Evolutionary conservation across 2,329 filamentous ascomycete genomes (phyloP).

Genomic region (Pyrenophora seminiperda): DNA sequence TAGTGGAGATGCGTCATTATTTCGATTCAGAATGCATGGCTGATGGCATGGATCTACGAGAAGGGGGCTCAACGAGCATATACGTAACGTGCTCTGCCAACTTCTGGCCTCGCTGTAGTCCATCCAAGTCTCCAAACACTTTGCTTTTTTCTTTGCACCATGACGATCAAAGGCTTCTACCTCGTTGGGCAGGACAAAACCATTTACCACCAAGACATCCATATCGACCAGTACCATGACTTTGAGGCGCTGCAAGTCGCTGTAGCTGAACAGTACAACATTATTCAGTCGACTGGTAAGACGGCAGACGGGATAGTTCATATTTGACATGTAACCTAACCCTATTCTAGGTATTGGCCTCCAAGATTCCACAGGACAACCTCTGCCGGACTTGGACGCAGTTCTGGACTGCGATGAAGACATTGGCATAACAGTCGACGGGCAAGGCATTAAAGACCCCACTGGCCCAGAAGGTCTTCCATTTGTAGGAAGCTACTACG

Average conservation of each 20-base stretch:
- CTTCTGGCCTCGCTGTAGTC: neutral
- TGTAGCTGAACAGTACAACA: constrained; percentile 23
- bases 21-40: constrained; percentile 2
- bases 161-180: constrained; percentile 25
- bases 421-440: constrained; percentile 19
- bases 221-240: constrained; percentile 22
- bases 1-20: constrained; percentile 4
- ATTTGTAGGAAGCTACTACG: constrained; percentile 21
- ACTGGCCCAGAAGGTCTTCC: constrained; percentile 19
- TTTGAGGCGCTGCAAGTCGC: constrained; percentile 21
- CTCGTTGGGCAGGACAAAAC: constrained; percentile 20
- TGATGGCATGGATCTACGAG: neutral
- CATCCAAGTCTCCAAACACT: neutral
- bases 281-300: constrained; percentile 16
- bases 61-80: neutral
- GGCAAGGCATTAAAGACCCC: constrained; percentile 12
- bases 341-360: constrained; percentile 11
- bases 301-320: neutral
- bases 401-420: constrained; percentile 20
- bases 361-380: constrained; percentile 17
- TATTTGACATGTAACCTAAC: neutral
- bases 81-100: constrained; percentile 2
- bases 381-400: constrained; percentile 17
- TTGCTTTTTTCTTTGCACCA: neutral
- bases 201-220: constrained; percentile 21